Evolutionary conservation across 2,329 filamentous ascomycete genomes (phyloP).

Genomic region (Hymenoscyphus fraxineus): DNA sequence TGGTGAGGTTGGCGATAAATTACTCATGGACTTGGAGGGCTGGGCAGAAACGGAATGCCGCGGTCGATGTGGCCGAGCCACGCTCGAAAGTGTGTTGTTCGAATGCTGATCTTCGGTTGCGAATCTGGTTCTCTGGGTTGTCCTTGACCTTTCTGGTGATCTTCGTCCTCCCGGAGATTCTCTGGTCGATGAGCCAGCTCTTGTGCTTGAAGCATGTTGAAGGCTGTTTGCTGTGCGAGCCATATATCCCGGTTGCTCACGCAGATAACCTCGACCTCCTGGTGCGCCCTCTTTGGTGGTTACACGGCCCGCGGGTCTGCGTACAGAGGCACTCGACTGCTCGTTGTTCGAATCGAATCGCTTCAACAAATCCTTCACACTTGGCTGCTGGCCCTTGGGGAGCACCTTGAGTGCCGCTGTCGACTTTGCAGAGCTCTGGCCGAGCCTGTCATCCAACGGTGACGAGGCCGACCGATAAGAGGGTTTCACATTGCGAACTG

Average conservation of each 20-base stretch:
- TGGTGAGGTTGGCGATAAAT: slow-evolving; percentile 37
- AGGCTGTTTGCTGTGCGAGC: slow-evolving; percentile 29
- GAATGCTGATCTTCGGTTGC: slow-evolving; percentile 50
- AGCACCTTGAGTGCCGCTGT: slow-evolving; percentile 26
- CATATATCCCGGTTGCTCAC: slow-evolving; percentile 25
- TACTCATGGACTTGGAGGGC: slow-evolving; percentile 44
- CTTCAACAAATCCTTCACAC: slow-evolving; percentile 76
- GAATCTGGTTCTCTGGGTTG: slow-evolving; percentile 44
- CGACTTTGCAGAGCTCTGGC: slow-evolving; percentile 25
- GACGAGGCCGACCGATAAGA: slow-evolving; percentile 52
- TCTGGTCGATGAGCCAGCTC: slow-evolving; percentile 23
- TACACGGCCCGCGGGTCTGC: slow-evolving; percentile 22
- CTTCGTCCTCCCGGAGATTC: slow-evolving; percentile 21
- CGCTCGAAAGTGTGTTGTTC: slow-evolving; percentile 55
- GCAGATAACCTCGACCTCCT: slow-evolving; percentile 25
- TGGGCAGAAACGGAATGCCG: slow-evolving; percentile 38
- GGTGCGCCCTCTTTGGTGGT: slow-evolving; percentile 19
- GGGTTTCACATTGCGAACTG: slow-evolving; percentile 42
- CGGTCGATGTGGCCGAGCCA: slow-evolving; percentile 55
- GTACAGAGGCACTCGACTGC: slow-evolving; percentile 37
- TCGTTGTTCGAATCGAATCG: slow-evolving; percentile 65
- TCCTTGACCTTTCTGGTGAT: slow-evolving; percentile 23
- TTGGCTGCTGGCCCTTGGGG: slow-evolving; percentile 42
- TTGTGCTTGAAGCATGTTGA: slow-evolving; percentile 16
- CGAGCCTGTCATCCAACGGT: slow-evolving; percentile 43